phyloP scores from a whole-genome alignment of 768 basidiomycete genomes.

The Auricularia sp. region DNA sequence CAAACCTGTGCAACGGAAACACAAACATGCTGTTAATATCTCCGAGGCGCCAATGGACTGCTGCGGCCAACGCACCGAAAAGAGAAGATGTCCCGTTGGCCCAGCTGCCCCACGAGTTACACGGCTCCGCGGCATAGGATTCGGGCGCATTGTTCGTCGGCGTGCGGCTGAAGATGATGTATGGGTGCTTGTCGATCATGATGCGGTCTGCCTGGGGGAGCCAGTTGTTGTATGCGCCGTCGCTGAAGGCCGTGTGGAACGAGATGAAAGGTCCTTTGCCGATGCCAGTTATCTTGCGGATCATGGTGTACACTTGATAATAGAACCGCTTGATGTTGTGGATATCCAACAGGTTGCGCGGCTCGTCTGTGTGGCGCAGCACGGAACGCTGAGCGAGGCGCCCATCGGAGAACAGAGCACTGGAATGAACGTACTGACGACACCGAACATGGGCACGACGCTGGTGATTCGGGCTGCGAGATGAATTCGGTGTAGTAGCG shows the following conservation, averaged over 20 bases:
- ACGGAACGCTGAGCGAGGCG: no score
- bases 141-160: background rate
- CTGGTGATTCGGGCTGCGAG: conserved; percentile 61
- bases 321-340: conserved; percentile 52
- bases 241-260: background rate
- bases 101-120: conserved; percentile 24
- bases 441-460: conserved; percentile 33
- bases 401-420: background rate
- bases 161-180: conserved; percentile 7
- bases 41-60: no score
- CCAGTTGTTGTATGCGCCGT: background rate
- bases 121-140: conserved; percentile 13
- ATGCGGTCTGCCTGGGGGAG: conserved; percentile 6
- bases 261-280: background rate
- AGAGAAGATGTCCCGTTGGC: conserved; percentile 22
- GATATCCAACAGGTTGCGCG: conserved; percentile 43
- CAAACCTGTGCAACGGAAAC: conserved; percentile 20
- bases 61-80: no score
- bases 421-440: conserved; percentile 9
- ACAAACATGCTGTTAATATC: no score
- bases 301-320: conserved; percentile 3
- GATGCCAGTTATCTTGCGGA: conserved; percentile 13
- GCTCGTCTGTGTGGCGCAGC: conserved; percentile 36
- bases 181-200: conserved; percentile 8
- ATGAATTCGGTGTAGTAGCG: conserved; percentile 73